These are phyloP conservation scores for Rhododendron kiyosumense DNA, from an alignment of 148 eudicot species.

Conservation along the genomic window DNA sequence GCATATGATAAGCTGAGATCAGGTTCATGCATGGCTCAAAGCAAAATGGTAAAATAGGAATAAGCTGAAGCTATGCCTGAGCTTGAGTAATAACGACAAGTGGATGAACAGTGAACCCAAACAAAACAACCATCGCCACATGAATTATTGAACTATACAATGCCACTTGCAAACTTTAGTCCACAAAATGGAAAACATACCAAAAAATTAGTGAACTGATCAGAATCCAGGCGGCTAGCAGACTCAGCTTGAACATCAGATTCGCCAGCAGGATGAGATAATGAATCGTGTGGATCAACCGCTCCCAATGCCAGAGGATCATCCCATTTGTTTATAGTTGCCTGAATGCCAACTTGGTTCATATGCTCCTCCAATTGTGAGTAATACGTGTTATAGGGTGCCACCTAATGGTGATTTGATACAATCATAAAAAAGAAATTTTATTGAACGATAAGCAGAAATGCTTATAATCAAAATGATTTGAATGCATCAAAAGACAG, in stretches of 20 bases:
- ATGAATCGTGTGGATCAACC: conserved; percentile 95
- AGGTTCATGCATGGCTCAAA: neutral
- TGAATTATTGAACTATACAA: neutral
- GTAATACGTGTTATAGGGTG: conserved; percentile 89
- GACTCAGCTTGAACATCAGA: conserved; percentile 95
- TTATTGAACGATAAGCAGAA: neutral
- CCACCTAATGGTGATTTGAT: conserved; percentile 50
- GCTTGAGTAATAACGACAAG: neutral
- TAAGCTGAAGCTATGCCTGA: neutral
- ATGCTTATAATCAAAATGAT: neutral
- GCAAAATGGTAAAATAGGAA: neutral
- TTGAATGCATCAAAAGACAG: neutral
- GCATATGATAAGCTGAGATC: neutral
- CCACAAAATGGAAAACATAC: conserved; percentile 31
- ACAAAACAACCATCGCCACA: neutral
- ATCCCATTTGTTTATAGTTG: conserved; percentile 82
- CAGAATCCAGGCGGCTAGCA: conserved; percentile 74
- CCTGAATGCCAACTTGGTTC: conserved; percentile 76
- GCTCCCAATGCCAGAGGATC: conserved; percentile 81
- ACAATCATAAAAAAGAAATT: neutral
- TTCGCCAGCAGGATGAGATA: conserved; percentile 92
- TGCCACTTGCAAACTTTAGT: neutral
- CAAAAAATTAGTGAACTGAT: conserved; percentile 84
- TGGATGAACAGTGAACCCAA: neutral
- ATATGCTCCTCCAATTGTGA: conserved; percentile 89